Conservation (phyloP, 148 eudicot species). For the Chenopodium formosanum region DNA sequence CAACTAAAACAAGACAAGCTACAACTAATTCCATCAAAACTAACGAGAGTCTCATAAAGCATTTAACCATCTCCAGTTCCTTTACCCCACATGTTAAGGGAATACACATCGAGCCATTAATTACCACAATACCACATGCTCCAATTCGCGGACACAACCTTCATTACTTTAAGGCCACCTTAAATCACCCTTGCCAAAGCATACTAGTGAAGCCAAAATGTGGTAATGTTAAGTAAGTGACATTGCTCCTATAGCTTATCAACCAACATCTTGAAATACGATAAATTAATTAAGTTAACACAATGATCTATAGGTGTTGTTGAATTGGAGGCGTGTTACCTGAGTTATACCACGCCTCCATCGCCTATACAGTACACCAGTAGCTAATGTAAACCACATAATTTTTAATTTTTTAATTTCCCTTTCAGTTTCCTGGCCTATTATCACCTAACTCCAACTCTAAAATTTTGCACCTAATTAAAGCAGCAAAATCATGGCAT, state of each 20-base stretch:
- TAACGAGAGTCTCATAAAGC: conserved; percentile 9
- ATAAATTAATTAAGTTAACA: not conserved
- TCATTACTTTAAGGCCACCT: not conserved
- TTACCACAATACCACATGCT: no score
- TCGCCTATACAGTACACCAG: conserved; percentile 12
- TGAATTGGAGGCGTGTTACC: conserved; percentile 17
- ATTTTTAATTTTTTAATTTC: no score
- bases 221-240: not conserved
- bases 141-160: no score
- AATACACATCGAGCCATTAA: conserved; percentile 15
- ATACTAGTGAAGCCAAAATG: conserved; percentile 13
- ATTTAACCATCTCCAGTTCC: conserved; percentile 14
- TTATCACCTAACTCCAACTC: no score
- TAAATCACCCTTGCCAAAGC: not conserved
- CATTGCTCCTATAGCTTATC: not conserved
- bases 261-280: conserved; percentile 6
- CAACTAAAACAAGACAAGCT: not conserved
- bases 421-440: no score
- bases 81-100: not conserved
- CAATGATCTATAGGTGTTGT: conserved; percentile 5
- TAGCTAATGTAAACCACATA: not conserved
- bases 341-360: conserved; percentile 7
- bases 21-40: conserved; percentile 20
- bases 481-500: no score
- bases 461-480: no score